Base-by-base conservation (phyloP, 257 asterid species). In the Capsicum rhomboideum region DNA sequence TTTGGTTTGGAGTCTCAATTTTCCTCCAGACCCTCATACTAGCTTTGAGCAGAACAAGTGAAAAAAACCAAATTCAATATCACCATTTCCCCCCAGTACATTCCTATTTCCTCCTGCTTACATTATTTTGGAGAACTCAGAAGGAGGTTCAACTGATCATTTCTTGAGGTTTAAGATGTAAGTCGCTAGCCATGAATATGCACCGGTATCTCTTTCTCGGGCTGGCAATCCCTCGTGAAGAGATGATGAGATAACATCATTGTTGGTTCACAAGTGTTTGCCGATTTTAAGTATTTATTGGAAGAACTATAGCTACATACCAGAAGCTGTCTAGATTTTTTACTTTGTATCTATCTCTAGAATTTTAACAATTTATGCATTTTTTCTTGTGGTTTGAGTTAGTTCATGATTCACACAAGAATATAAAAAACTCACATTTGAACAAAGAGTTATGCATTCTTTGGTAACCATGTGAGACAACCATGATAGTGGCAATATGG, bases 1-100 rank as follows among this genome's bases (percentile, higher is more conserved):
- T 79, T 80, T 71, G 84, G 84, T 69, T 6, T 78, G 55, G 86
- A 85, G 63, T 44, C 55, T 17, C 81, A 75, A n/a, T 26, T 75
- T 75, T 46, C 44, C 61, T 75, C 81, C 44, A 75, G 61, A 49
- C 81, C 61, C 44, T 49, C 81, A 23, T 49, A 49, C 81, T 75
- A 75, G 44, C 61, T 26, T 66, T 16, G 34, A 46, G 40, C 80
- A 23, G 42, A 21, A 21, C 58, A 44, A 12, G 80, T 44, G 21
- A 46, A 74, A 46, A 12, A 74, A 74, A 21, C 40, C 34, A 46
- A 44, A 21, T 23, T 74, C 37, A 46, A 23, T 46, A 74, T 23
- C 59, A 46, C 80, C 59, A 21, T 44, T 46, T 21, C 3, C 14
- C 17, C 6, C 26, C 14, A 8, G n/a, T 68, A 10, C 78, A 75